phyloP scores from a whole-genome alignment of 1,284 basidiomycete species.

The Schizophyllum amplum region DNA sequence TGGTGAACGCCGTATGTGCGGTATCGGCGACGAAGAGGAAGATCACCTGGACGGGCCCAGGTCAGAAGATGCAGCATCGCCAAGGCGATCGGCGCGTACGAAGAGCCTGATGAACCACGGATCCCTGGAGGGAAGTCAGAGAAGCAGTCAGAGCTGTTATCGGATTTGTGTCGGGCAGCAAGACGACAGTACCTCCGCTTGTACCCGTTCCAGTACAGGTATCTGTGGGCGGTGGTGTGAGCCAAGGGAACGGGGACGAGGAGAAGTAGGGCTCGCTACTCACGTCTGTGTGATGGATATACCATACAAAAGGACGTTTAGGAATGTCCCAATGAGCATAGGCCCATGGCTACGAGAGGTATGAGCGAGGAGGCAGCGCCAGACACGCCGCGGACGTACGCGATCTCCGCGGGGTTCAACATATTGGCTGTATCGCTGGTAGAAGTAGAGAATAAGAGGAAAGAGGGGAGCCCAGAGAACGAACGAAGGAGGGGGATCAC shows the following conservation, averaged over 20 bases:
- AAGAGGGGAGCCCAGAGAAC: too few relatives aligned
- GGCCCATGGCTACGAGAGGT: slow-evolving; percentile 1
- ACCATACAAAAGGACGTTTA: neutral
- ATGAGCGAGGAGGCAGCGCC: too few relatives aligned
- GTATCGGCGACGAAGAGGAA: slow-evolving; percentile 28
- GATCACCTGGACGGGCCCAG: slow-evolving; percentile 23
- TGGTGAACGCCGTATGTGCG: slow-evolving; percentile 22
- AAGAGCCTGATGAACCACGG: neutral
- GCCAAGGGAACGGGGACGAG: neutral
- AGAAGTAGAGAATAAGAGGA: too few relatives aligned
- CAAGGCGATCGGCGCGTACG: neutral
- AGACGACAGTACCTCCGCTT: neutral
- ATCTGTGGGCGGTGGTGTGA: neutral
- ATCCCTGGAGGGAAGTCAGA: neutral
- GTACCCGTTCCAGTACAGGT: neutral
- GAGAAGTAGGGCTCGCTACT: neutral
- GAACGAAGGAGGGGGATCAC: too few relatives aligned
- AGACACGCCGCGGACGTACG: too few relatives aligned
- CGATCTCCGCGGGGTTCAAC: too few relatives aligned
- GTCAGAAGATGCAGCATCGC: neutral
- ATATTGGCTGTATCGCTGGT: too few relatives aligned
- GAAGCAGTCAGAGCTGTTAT: neutral
- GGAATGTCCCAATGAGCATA: neutral
- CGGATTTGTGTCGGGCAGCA: neutral
- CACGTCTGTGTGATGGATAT: neutral